Conservation (phyloP, 2,329 filamentous ascomycete species). For the Trichophyton simii region DNA sequence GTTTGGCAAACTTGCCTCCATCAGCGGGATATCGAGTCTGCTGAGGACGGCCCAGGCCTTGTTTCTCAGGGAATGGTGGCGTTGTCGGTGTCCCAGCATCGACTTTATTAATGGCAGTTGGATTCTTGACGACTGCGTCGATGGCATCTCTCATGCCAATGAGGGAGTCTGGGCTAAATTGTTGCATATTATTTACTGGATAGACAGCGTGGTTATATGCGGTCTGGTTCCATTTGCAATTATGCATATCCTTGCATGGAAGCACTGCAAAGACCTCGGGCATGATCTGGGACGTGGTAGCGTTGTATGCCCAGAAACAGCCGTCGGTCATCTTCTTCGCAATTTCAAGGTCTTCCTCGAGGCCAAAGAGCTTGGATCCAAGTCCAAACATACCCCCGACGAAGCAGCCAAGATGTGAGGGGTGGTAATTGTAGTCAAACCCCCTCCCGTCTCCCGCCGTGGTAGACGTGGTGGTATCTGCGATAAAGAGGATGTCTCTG, state of each 20-base stretch:
- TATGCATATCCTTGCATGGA: slow-evolving; percentile 23
- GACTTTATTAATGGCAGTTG: slow-evolving; percentile 2
- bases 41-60: neutral
- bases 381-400: slow-evolving; percentile 46
- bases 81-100: slow-evolving; percentile 5
- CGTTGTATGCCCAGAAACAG: slow-evolving; percentile 44
- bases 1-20: slow-evolving; percentile 1
- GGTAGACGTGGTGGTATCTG: slow-evolving; percentile 38
- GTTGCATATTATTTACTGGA: slow-evolving; percentile 6
- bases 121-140: slow-evolving; percentile 10
- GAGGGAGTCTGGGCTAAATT: neutral
- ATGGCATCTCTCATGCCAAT: slow-evolving; percentile 5
- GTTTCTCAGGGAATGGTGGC: neutral
- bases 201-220: slow-evolving; percentile 12
- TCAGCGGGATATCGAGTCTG: slow-evolving; percentile 18
- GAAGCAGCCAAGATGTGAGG: slow-evolving; percentile 43
- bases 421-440: slow-evolving; percentile 28
- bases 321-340: slow-evolving; percentile 42
- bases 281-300: slow-evolving; percentile 41
- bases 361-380: slow-evolving; percentile 40
- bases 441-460: slow-evolving; percentile 19
- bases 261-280: slow-evolving; percentile 37
- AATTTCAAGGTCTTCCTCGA: slow-evolving; percentile 37
- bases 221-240: slow-evolving; percentile 14
- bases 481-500: slow-evolving; percentile 55